Conservation (phyloP, 2,329 filamentous ascomycete species). For the Stachybotrys chartarum region DNA sequence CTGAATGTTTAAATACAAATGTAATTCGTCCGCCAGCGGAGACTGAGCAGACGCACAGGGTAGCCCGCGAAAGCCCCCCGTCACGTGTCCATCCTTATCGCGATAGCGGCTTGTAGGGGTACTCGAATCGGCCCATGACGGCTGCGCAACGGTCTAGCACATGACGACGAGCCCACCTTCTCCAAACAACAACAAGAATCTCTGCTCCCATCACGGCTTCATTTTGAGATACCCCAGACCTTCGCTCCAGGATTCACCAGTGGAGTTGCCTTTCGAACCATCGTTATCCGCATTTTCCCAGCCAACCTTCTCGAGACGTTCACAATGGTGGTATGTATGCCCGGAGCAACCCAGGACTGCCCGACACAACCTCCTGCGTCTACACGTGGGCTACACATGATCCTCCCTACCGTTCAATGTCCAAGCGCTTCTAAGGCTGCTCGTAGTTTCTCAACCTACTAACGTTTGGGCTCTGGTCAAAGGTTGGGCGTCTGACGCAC, state of each 20-base stretch:
- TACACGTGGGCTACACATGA: neutral
- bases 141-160: neutral
- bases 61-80: neutral
- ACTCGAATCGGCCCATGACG: neutral
- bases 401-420: neutral
- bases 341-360: neutral
- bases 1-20: too few relatives aligned
- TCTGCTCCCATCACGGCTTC: too few relatives aligned
- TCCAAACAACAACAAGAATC: neutral
- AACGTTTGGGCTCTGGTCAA: slow-evolving; percentile 61
- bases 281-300: neutral
- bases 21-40: too few relatives aligned
- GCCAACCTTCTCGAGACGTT: slow-evolving; percentile 10
- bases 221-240: too few relatives aligned
- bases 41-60: neutral
- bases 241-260: too few relatives aligned
- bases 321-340: slow-evolving; percentile 26
- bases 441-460: slow-evolving; percentile 58
- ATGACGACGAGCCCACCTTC: neutral
- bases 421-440: slow-evolving; percentile 24
- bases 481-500: slow-evolving; percentile 90
- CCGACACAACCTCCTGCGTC: neutral
- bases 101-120: neutral
- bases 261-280: neutral
- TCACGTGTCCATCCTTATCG: neutral